These are phyloP conservation scores for Didymella pomorum DNA, from an alignment of 2,329 filamentous ascomycete species.

Conservation along the genomic window DNA sequence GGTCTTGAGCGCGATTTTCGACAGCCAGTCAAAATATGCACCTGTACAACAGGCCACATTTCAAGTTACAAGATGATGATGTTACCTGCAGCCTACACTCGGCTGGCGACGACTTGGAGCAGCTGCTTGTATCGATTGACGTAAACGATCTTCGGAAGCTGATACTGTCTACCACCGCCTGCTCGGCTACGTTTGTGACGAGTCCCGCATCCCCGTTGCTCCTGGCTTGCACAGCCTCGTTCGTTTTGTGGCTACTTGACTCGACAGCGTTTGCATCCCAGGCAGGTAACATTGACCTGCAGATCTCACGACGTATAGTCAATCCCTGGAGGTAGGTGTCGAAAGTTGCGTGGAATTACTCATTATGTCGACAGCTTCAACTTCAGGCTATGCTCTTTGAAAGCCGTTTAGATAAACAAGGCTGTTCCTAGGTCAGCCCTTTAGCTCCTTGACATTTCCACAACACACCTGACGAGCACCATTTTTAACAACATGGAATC, in stretches of 20 bases:
- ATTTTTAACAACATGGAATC: neutral
- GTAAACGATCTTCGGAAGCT: conserved; percentile 9
- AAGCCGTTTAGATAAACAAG: neutral
- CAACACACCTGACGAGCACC: neutral
- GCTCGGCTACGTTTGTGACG: neutral
- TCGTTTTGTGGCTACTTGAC: conserved; percentile 2
- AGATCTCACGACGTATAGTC: neutral
- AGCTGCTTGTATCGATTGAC: neutral
- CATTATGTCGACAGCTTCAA: neutral
- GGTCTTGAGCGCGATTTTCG: conserved; percentile 19
- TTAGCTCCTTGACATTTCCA: neutral
- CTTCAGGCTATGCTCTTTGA: neutral
- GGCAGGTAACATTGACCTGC: neutral
- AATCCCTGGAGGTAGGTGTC: neutral
- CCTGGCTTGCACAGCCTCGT: conserved; percentile 15
- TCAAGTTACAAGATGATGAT: neutral
- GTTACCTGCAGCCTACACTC: conserved; percentile 2
- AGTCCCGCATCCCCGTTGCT: conserved; percentile 13
- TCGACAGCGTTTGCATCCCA: conserved; percentile 7
- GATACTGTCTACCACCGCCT: neutral
- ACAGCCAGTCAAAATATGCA: conserved; percentile 14
- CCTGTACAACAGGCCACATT: conserved; percentile 1
- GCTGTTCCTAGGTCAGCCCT: neutral
- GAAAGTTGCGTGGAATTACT: neutral
- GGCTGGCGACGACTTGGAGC: neutral